A percentile compares a stretch with the other conserved stretches of the same genome.
Evolutionary conservation across 2,329 filamentous ascomycete genomes (phyloP).

Genomic region (Blastomyces emzantsi): DNA sequence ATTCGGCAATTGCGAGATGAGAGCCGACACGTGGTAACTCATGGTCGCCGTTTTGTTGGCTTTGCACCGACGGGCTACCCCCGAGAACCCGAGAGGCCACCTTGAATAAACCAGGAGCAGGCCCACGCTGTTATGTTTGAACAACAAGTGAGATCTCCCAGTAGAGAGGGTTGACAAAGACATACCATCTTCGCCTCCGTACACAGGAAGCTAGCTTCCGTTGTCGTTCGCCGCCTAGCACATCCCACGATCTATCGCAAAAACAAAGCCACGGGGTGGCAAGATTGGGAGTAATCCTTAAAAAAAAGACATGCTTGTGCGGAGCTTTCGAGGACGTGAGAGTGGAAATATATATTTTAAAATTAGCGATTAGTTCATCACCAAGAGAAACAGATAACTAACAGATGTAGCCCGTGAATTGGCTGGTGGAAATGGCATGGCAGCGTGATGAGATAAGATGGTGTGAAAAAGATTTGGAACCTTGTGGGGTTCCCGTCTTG

Average conservation of each 20-base stretch:
- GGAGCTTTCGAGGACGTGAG: not conserved
- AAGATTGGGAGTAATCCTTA: not conserved
- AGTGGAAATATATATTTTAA: no score
- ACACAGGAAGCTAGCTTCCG: not conserved
- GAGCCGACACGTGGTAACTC: not conserved
- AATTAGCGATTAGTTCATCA: no score
- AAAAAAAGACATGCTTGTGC: not conserved
- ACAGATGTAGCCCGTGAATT: no score
- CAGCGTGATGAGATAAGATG: no score
- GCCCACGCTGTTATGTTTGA: not conserved
- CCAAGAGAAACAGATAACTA: no score
- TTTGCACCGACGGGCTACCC: not conserved
- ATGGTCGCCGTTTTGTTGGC: not conserved
- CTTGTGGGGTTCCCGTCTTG: not conserved
- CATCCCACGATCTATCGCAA: not conserved
- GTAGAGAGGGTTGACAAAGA: not conserved
- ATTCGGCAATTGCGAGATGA: not conserved
- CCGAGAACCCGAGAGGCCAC: not conserved
- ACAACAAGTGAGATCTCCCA: not conserved
- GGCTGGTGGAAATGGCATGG: no score
- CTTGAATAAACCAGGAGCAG: not conserved
- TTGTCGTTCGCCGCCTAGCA: not conserved
- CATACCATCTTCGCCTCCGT: not conserved
- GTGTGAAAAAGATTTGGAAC: no score
- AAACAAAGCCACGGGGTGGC: not conserved